phyloP scores from a whole-genome alignment of 768 basidiomycete species.

The Amanita molliuscula region DNA sequence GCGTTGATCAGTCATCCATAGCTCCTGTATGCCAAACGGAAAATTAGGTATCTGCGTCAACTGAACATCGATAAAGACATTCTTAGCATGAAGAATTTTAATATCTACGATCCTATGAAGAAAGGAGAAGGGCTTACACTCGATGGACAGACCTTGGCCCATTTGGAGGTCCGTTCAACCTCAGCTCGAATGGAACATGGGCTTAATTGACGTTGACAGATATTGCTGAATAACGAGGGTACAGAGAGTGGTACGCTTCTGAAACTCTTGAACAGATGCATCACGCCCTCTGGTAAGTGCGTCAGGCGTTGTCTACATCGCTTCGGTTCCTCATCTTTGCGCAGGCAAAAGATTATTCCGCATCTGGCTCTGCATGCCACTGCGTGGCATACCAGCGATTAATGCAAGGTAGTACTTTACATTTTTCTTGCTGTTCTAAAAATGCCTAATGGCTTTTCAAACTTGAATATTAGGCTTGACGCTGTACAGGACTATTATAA shows the following conservation, averaged over 20 bases:
- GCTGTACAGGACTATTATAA: slow-evolving; percentile 88
- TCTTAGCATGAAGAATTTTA: slow-evolving; percentile 94
- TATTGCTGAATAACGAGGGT: slow-evolving; percentile 89
- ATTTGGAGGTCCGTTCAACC: slow-evolving; percentile 62
- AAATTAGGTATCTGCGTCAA: slow-evolving; percentile 68
- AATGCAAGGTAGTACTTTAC: slow-evolving; percentile 60
- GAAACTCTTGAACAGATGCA: slow-evolving; percentile 70
- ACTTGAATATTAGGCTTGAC: slow-evolving; percentile 54
- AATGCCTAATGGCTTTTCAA: neutral
- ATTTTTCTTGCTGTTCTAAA: neutral
- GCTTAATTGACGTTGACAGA: slow-evolving; percentile 24
- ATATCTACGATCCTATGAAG: slow-evolving; percentile 93
- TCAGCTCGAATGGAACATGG: neutral
- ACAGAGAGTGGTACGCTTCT: slow-evolving; percentile 85
- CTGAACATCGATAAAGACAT: slow-evolving; percentile 96
- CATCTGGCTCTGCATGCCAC: slow-evolving; percentile 91
- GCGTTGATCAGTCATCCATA: slow-evolving; percentile 10
- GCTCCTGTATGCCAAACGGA: slow-evolving; percentile 16
- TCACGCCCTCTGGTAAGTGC: slow-evolving; percentile 80
- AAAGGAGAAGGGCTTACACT: slow-evolving; percentile 76
- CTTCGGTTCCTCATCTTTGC: neutral
- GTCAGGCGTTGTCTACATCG: neutral
- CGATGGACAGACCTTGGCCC: slow-evolving; percentile 92
- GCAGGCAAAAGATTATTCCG: slow-evolving; percentile 91
- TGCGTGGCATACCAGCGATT: slow-evolving; percentile 75